Evolutionary conservation across 805 yeast genomes (phyloP).

Genomic region (Zygoascus ofunaensis): DNA sequence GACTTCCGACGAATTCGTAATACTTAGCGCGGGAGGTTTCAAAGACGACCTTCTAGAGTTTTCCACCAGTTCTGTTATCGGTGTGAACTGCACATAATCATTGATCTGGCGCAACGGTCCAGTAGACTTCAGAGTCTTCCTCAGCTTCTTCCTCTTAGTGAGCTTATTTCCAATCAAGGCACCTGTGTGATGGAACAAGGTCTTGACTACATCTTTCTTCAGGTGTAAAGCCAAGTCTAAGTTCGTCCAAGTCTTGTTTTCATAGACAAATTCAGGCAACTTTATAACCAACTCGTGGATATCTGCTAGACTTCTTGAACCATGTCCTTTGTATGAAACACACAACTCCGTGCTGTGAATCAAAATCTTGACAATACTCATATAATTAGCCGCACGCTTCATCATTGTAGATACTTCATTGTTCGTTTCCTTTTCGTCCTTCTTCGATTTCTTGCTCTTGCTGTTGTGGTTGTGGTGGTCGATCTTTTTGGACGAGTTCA

Average conservation of each 20-base stretch:
- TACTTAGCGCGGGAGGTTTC: neutral
- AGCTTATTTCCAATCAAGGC: conserved; percentile 72
- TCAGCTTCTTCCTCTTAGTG: conserved; percentile 26
- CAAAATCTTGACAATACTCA: conserved; percentile 54
- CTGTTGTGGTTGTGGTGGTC: too few species aligned
- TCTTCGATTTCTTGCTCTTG: conserved; percentile 3
- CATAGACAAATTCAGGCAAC: conserved; percentile 52
- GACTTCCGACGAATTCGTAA: neutral
- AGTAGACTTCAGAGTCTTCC: conserved; percentile 6
- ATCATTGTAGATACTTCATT: conserved; percentile 56
- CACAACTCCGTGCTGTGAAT: conserved; percentile 45
- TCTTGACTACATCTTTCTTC: conserved; percentile 41
- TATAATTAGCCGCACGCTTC: conserved; percentile 59
- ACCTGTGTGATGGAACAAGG: conserved; percentile 47
- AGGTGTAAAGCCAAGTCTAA: conserved; percentile 56
- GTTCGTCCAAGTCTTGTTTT: conserved; percentile 61
- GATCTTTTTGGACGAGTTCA: neutral
- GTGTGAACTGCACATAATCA: conserved; percentile 28
- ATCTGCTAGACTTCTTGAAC: conserved; percentile 59
- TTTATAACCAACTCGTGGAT: conserved; percentile 62
- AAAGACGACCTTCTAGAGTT: neutral
- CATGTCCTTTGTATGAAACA: conserved; percentile 70
- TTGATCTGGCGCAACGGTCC: conserved; percentile 27
- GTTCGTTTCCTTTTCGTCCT: conserved; percentile 11
- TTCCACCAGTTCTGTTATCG: conserved; percentile 19